Conservation (phyloP, 2,329 filamentous ascomycete genomes). For the Colletotrichum sp. region DNA sequence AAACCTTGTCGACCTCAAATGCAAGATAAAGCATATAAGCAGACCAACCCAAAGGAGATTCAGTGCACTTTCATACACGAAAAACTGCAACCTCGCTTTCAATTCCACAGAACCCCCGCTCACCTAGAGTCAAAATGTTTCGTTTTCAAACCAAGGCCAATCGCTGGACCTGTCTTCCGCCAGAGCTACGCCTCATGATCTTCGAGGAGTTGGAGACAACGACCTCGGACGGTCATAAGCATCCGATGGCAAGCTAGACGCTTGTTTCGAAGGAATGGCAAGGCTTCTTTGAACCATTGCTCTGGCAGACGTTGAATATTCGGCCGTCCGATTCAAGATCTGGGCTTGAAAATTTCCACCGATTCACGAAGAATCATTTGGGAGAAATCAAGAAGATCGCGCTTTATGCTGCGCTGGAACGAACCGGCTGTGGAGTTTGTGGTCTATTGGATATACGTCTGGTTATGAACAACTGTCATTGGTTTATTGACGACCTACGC, state of each 20-base stretch:
- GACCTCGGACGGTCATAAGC: background rate
- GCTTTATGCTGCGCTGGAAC: background rate
- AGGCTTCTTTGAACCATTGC: background rate
- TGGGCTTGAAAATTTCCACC: background rate
- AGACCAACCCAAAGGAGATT: background rate
- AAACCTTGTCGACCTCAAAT: background rate
- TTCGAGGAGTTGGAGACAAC: background rate
- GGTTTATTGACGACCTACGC: background rate
- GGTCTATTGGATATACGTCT: background rate
- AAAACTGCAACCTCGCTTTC: background rate
- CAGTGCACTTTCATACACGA: background rate
- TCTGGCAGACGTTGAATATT: background rate
- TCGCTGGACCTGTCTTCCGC: background rate
- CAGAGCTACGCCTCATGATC: background rate
- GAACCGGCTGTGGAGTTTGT: background rate
- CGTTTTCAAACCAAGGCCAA: background rate
- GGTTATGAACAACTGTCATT: background rate
- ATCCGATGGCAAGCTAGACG: background rate
- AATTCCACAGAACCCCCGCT: background rate
- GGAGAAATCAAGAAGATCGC: background rate
- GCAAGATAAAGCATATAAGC: background rate
- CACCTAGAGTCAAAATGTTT: background rate
- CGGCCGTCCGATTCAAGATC: background rate
- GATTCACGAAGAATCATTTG: background rate
- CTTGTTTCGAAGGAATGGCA: background rate